Base-by-base conservation (phyloP, 257 asterid genomes). In the Oldenlandia corymbosa region DNA sequence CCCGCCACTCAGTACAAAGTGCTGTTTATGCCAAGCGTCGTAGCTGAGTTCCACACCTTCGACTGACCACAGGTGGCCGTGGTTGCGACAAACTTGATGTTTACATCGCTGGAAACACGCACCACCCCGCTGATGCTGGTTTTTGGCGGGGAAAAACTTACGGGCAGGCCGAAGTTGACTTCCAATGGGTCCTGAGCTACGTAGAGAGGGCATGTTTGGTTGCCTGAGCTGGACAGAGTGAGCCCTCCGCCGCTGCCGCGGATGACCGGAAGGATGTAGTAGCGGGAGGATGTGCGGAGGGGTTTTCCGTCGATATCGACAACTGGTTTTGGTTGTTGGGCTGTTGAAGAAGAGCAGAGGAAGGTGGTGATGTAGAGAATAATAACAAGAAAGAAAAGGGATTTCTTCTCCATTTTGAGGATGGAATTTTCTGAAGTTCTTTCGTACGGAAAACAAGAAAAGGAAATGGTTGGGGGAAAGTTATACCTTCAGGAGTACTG, bases 41-140 rank as follows among this genome's bases (percentile, higher is more conserved):
- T 2, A 41, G 17, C 24, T 21, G 5, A 54, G 60, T 60, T 60
- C 65, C 65, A 60, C 27, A 46, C 67, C 12, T 62, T 43, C n/a
- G 67, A 62, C 3, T 46, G 13, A 6, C 12, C 12, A 10, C 60
- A 64, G 14, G 6, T 23, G 5, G 47, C 24, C 9, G 10, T 1
- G 1, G 47, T 47, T 5, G 13, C 24, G 5, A 16, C 3, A 26
- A 41, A 53, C 11, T 53, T 46, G 28, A 65, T 54, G 53, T 39
- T 53, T 4, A 66, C 9, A 54, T 66, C 70, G 0, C 63, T 54
- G 28, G 70, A 54, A 17, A 66, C 45, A 26, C 55, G 70, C 5
- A 66, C 14, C 11, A 41, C 54, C 7, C 45, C 45, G 14, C 53
- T 39, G 3, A 52, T 53, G 0, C 52, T 52, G 5, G 36, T 39